These are phyloP conservation scores for Ramaria rubella DNA, from an alignment of 768 basidiomycete species.

Conservation along the genomic window DNA sequence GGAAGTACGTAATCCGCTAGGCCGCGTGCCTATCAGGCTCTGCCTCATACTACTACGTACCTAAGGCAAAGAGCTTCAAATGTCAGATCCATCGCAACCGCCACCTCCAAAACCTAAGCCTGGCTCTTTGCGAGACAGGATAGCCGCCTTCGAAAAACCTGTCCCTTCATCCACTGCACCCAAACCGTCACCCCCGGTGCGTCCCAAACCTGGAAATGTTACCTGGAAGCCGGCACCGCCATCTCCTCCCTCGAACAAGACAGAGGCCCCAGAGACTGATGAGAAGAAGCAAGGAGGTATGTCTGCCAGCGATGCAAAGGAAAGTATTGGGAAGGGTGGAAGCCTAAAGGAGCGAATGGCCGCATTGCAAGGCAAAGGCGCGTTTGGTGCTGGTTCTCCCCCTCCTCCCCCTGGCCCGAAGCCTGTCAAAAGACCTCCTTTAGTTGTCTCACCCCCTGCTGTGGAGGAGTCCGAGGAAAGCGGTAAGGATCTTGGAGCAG, in stretches of 20 bases:
- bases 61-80: slow-evolving; percentile 22
- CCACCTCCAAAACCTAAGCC: slow-evolving; percentile 57
- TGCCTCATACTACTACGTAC: too few relatives aligned
- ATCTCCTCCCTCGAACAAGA: slow-evolving; percentile 30
- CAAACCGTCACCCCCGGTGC: slow-evolving; percentile 39
- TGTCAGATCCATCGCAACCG: slow-evolving; percentile 48
- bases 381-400: slow-evolving; percentile 50
- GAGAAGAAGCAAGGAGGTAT: slow-evolving; percentile 41
- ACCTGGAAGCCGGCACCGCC: slow-evolving; percentile 63
- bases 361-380: slow-evolving; percentile 78
- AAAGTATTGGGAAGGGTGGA: slow-evolving; percentile 71
- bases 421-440: slow-evolving; percentile 83
- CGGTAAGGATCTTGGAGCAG: not conserved
- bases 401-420: slow-evolving; percentile 50
- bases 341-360: slow-evolving; percentile 95
- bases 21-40: not conserved
- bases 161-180: slow-evolving; percentile 18
- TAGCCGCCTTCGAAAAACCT: slow-evolving; percentile 73
- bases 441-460: slow-evolving; percentile 36
- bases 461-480: slow-evolving; percentile 9
- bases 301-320: slow-evolving; percentile 84
- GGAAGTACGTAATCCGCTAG: too few relatives aligned
- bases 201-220: slow-evolving; percentile 61
- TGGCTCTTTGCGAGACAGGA: slow-evolving; percentile 80
- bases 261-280: slow-evolving; percentile 21